Conservation (phyloP, 2,329 filamentous ascomycete species). For the Reticulascus tulasneorum region DNA sequence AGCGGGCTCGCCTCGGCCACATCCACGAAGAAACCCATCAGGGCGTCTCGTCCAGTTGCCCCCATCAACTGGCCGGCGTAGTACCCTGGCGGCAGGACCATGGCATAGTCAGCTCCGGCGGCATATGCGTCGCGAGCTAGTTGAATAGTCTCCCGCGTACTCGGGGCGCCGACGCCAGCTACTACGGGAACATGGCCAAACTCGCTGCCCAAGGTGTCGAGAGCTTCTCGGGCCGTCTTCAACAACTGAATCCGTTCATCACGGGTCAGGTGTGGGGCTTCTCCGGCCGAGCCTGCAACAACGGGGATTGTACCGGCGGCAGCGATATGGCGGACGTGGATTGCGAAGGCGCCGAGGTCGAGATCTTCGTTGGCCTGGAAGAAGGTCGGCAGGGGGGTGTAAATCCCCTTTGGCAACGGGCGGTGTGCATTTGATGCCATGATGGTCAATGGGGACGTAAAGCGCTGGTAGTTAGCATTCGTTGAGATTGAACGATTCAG, state of each 20-base stretch:
- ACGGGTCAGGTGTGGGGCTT: slow-evolving; percentile 42
- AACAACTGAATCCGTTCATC: slow-evolving; percentile 56
- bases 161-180: slow-evolving; percentile 61
- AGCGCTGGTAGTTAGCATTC: no score
- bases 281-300: slow-evolving; percentile 14
- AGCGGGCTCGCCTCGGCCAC: slow-evolving; percentile 48
- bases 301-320: slow-evolving; percentile 12
- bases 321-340: slow-evolving; percentile 7
- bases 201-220: slow-evolving; percentile 43
- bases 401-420: no score
- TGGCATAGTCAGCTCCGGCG: slow-evolving; percentile 57
- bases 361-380: slow-evolving; percentile 10
- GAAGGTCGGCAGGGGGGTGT: slow-evolving; percentile 15
- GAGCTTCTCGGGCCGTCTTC: slow-evolving; percentile 47
- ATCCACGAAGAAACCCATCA: slow-evolving; percentile 57
- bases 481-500: no score
- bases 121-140: slow-evolving; percentile 53
- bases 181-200: slow-evolving; percentile 61
- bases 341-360: slow-evolving; percentile 10
- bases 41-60: slow-evolving; percentile 52
- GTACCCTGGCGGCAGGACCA: slow-evolving; percentile 61
- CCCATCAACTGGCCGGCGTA: slow-evolving; percentile 62
- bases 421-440: no score
- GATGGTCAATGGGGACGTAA: no score
- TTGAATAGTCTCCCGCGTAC: slow-evolving; percentile 59